Conservation (phyloP, 1,284 basidiomycete genomes). For the Paramarasmius palmivorus region DNA sequence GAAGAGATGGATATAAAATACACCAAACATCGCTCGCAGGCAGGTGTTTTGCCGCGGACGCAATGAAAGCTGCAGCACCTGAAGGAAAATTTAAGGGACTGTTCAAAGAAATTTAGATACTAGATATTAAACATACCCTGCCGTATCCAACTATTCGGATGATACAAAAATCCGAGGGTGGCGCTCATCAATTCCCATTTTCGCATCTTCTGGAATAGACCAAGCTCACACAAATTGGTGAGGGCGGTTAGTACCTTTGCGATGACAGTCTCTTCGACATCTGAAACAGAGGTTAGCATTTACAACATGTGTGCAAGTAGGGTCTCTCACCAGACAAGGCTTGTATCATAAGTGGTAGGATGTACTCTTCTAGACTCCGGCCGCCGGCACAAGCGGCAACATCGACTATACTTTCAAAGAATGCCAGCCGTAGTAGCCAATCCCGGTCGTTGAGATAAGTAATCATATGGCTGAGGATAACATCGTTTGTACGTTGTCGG, state of each 20-base stretch:
- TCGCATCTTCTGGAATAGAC: conserved; percentile 88
- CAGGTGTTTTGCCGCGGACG: conserved; percentile 78
- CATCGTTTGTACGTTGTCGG: conserved; percentile 92
- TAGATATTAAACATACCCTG: conserved; percentile 62
- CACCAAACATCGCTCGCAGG: conserved; percentile 93
- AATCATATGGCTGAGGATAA: conserved; percentile 95
- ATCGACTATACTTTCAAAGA: conserved; percentile 95
- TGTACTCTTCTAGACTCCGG: conserved; percentile 84
- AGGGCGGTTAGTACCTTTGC: conserved; percentile 85
- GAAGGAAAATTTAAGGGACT: background rate
- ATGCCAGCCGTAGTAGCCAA: conserved; percentile 88
- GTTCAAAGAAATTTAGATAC: background rate
- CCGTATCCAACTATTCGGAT: conserved; percentile 96
- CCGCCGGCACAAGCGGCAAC: conserved; percentile 92
- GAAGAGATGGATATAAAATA: conserved; percentile 89
- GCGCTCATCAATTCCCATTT: conserved; percentile 93
- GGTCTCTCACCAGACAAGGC: conserved; percentile 75
- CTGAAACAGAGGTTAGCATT: conserved; percentile 39
- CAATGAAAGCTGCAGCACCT: conserved; percentile 88
- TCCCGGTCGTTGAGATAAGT: conserved; percentile 97
- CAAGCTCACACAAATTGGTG: conserved; percentile 83
- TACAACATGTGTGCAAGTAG: background rate
- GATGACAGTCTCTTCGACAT: conserved; percentile 93
- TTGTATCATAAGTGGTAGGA: conserved; percentile 93
- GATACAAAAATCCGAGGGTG: conserved; percentile 87